Evolutionary conservation across 2,329 filamentous ascomycete species (phyloP), one percentile per base, ranked within the genome.

Genomic region (Pyrenophora tritici-repentis): DNA sequence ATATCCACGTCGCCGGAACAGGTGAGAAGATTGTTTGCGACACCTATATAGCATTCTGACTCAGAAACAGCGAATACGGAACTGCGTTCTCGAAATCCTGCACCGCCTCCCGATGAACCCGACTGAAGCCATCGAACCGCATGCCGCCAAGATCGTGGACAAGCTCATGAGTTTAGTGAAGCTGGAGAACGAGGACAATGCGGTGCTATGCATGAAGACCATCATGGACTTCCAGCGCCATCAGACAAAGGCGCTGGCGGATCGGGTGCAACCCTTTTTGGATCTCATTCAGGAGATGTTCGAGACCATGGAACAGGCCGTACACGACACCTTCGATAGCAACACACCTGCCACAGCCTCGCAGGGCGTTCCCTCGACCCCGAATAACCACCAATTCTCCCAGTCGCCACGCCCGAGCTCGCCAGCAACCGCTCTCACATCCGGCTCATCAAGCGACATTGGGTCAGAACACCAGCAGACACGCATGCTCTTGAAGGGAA

Each of bases 151-250:
- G 70, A 87, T 96, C 54, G 90, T 97, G 53, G 92, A 97, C 69
- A 82, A 96, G 60, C 82, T 97, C 57, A 93, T 97, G 86, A 83
- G 85, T 47, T 79, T 99, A 51, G 91, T 97, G 53, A 86, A 88
- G 62, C 88, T 86, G 35, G 94, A 99, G 75, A 99, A 99, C 66
- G 94, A 99, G 76, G 94, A 99, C 58, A 99, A 99, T 80, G 94
- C 93, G 2, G 91, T 95, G n/a, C 79, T 99, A 56, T 97, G 93
- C 72, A 91, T 99, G 77, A 99, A 99, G 80, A 96, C 93, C 12
- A 91, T 96, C 43, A 97, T 96, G 79, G 94, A 99, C 70, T 87
- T 97, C 59, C 91, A 96, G 82, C 87, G 94, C 41, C 91, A 96
- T 70, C 93, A 97, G 74, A 85, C 87, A 50, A 95, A 93, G 76